Evolutionary conservation across 2,329 filamentous ascomycete genomes (phyloP), one percentile per base, ranked within the genome.

Genomic region (Alternaria triticina): DNA sequence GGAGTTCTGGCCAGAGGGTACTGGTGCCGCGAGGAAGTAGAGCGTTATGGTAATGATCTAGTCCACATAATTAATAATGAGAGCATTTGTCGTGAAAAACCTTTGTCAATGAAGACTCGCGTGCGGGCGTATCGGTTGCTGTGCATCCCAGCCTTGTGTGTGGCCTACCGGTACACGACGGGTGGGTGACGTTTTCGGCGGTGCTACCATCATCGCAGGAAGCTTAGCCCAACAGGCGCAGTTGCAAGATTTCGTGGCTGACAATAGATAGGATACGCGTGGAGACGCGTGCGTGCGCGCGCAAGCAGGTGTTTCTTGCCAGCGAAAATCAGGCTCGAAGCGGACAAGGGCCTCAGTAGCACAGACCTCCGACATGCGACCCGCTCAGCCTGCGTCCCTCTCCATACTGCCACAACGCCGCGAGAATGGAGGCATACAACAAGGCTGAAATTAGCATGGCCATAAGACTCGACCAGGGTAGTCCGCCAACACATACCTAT

Each of bases 1-100:
- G 15, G 59, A 70, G 54, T 73, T 69, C 65, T 73, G 71, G 71
- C 64, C 68, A 2, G 45, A 60, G 54, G 54, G 54, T 17, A 61
- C 58, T 5, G 54, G 57, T 15, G 55, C 49, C 3, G 47, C 22
- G 2, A 51, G 45, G 57, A 27, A 28, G 22, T 52, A 20, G 8
- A 57, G 17, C 2, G 20, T 12, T 5, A 0, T 28, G 11, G 28
- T 8, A 25, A 12, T 12, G 20, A 25, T 40, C 20, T 36, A 36
- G 28, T 20, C n/a, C 0, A 12, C 0, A n/a, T 36, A 15, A 44
- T 45, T 4, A 47, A 5, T 40, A 22, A 28, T 47, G 13, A 17
- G 3, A 28, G n/a, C 5, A 17, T 40, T 36, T 17, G 12, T 8
- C 23, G 6, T n/a, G n/a, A 15, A n/a, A 49, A 50, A n/a, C 15